Conservation (phyloP, 768 basidiomycete genomes). For the Mycena amicta region DNA sequence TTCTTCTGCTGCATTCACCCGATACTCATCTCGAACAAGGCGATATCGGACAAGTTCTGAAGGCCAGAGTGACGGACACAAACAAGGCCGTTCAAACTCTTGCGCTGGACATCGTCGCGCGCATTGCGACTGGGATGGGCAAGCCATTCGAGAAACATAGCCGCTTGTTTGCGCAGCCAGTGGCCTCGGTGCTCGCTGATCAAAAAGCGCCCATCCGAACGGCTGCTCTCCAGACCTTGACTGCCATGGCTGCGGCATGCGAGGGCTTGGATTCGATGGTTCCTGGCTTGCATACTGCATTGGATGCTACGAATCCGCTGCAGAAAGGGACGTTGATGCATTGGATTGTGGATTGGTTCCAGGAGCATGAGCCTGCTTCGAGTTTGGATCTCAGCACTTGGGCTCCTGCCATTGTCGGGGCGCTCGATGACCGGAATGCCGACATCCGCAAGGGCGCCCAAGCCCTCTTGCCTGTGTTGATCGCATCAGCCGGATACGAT, state of each 20-base stretch:
- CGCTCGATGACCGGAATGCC: constrained; percentile 86
- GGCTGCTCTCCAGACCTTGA: constrained; percentile 76
- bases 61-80: constrained; percentile 84
- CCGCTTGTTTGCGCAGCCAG: constrained; percentile 72
- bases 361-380: constrained; percentile 56
- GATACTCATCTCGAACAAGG: constrained; percentile 46
- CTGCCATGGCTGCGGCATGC: constrained; percentile 81
- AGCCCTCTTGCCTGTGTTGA: constrained; percentile 74
- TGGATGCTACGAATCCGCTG: constrained; percentile 87
- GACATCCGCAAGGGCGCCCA: constrained; percentile 94
- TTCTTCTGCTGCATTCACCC: not conserved
- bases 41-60: constrained; percentile 88
- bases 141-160: constrained; percentile 91
- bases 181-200: constrained; percentile 87
- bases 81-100: constrained; percentile 93
- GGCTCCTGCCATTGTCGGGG: constrained; percentile 65
- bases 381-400: constrained; percentile 72
- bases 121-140: constrained; percentile 93
- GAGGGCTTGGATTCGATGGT: constrained; percentile 85
- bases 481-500: constrained; percentile 77
- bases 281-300: constrained; percentile 70
- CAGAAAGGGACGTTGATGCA: constrained; percentile 78
- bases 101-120: constrained; percentile 87
- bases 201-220: constrained; percentile 87
- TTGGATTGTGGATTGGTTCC: constrained; percentile 84